phyloP scores from a whole-genome alignment of 805 yeast species.

The Kazachstania africana region DNA sequence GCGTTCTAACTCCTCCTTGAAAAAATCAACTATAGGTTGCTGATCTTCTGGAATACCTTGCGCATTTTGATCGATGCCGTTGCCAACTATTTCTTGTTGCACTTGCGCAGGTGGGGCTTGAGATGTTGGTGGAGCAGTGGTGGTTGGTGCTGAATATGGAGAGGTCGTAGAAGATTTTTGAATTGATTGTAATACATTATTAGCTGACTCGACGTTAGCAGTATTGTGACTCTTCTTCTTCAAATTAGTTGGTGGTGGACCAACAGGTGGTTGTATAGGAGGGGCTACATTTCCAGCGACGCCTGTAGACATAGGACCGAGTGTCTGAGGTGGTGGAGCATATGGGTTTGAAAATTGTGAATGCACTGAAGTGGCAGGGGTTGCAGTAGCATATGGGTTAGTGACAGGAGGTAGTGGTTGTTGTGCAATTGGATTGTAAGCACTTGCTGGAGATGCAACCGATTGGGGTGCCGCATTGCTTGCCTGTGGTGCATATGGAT shows the following conservation, averaged over 20 bases:
- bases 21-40: slow-evolving; percentile 44
- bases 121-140: slow-evolving; percentile 9
- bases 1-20: slow-evolving; percentile 43
- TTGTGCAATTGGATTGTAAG: slow-evolving; percentile 5
- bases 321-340: neutral
- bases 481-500: slow-evolving; percentile 30
- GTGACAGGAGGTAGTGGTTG: slow-evolving; percentile 19
- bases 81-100: too few relatives aligned
- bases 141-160: slow-evolving; percentile 1
- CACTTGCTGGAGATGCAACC: too few relatives aligned
- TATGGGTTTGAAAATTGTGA: neutral
- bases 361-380: neutral
- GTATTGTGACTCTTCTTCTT: slow-evolving; percentile 13
- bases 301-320: too few relatives aligned
- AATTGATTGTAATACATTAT: slow-evolving; percentile 9
- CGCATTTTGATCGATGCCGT: too few relatives aligned
- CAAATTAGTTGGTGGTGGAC: slow-evolving; percentile 25
- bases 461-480: slow-evolving; percentile 1
- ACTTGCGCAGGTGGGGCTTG: slow-evolving; percentile 19
- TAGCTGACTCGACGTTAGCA: slow-evolving; percentile 15
- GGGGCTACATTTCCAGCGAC: slow-evolving; percentile 7
- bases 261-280: slow-evolving; percentile 20
- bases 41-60: slow-evolving; percentile 45
- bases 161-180: slow-evolving; percentile 4
- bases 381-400: slow-evolving; percentile 30